Evolutionary conservation across 139 green algal genomes (phyloP), one percentile per base, ranked within the genome.

Genomic region (Astrephomene gubernaculifera): DNA sequence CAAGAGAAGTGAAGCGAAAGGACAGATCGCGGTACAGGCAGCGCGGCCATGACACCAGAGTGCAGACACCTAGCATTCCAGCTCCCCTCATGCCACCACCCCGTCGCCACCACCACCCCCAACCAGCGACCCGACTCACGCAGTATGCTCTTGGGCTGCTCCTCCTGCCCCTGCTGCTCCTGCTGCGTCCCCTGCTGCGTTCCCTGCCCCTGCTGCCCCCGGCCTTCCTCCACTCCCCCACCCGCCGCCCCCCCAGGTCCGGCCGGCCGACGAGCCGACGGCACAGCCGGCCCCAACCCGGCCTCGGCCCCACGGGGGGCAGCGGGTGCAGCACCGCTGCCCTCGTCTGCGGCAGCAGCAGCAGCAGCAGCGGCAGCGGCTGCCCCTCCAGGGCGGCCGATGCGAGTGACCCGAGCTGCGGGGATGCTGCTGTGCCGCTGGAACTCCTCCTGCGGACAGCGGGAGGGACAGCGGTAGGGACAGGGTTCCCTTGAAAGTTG

Each of bases 371-470:
- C 0, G 31, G 71, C 71, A 4, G 45, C 31, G n/a, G n/a, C 31
- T n/a, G n/a, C 12, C 41, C 71, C 41, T 12, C n/a, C n/a, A n/a
- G n/a, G 4, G 36, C 54, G 54, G 19, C 14, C 67, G 64, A 84
- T 74, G 7, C 78, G 61, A 0, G 78, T 84, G 4, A 74, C 60
- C 4, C 19, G 31, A 24, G 78, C 78, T 7, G 78, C 41, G 7
- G 78, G 78, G 4, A 21, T 19, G 43, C 63, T 67, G 78, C 52
- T 24, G 43, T 74, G 78, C 1, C 43, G 19, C 0, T 75, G 22
- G 43, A 84, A 84, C 43, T 84, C 78, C 8, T 84, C 78, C 78
- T 84, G 78, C n/a, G 57, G 25, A n/a, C n/a, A n/a, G n/a, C n/a
- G n/a, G n/a, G n/a, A n/a, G n/a, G n/a, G n/a, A n/a, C n/a, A n/a